Evolutionary conservation across 164 flowering plant genomes (phyloP), one percentile per base, ranked within the genome.

Genomic region (Macadamia tetraphylla): DNA sequence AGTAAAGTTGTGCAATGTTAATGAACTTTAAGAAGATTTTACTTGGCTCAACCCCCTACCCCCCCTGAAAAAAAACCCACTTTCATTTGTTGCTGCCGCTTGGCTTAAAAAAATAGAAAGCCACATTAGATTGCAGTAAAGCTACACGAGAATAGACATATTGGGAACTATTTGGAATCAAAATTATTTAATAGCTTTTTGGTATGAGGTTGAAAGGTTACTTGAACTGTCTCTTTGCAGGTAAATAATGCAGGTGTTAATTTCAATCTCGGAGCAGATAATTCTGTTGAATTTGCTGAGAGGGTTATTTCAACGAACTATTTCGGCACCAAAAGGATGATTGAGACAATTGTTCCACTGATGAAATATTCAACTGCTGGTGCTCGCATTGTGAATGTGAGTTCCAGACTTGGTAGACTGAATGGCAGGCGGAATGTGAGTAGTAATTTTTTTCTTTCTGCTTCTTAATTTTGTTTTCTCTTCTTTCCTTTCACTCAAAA

Each of bases 171-270:
- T 35, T 35, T 35, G 40, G 3, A 2, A 35, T 35, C 40, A 35
- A 35, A 35, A 35, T 35, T 5, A 35, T 35, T 5, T 35, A 2
- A 35, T 35, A 35, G 40, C 5, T 35, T 35, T 35, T 35, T 35
- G 23, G 23, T 35, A 2, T 35, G 40, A 35, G 40, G 40, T 35
- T 35, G 5, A 35, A 35, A 35, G 3, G 40, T 35, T 35, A 35
- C 5, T 2, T 35, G 40, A 35, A 35, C 40, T 35, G 40, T 35
- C 40, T 35, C 40, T 35, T 0, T 77, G 78, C 85, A 92, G 98
- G 80, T 92, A 40, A 94, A 94, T 71, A 94, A 94, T 85, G 98
- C 97, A 9, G 99, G 94, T 71, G 83, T 90, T 29, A 94, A 89
- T 70, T 88, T 77, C 82, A 94, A 92, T 75, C 58, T 78, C 62